Percentiles rank a stretch among this genome's conserved stretches.
Conservation (phyloP, 345 rosid species). For the Boechera retrofracta region DNA sequence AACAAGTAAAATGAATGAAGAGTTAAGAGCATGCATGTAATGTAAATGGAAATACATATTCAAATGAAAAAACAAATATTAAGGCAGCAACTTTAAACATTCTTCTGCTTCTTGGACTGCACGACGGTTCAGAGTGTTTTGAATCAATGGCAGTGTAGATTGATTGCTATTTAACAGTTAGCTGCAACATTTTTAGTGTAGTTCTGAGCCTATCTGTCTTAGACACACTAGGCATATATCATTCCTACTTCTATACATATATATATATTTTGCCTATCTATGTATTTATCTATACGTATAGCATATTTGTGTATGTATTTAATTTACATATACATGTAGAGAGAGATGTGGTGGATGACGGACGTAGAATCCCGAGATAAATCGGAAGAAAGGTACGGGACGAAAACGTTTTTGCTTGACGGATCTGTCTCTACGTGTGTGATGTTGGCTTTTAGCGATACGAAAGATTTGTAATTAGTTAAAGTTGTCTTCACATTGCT, state of each 20-base stretch:
- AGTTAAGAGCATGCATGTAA: constrained; percentile 24
- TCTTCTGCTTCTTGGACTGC: constrained; percentile 43
- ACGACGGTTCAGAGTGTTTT: constrained; percentile 39
- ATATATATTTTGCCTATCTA: neutral
- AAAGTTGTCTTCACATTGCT: constrained; percentile 39
- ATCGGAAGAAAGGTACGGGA: constrained; percentile 47
- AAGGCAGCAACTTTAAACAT: constrained; percentile 45
- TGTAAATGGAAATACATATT: neutral
- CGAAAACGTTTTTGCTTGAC: constrained; percentile 43
- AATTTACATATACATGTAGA: neutral
- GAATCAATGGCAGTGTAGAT: constrained; percentile 43
- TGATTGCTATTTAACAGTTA: constrained; percentile 40
- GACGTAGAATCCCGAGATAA: constrained; percentile 50
- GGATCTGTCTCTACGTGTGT: constrained; percentile 41
- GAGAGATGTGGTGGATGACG: constrained; percentile 30
- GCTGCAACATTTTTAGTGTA: constrained; percentile 49
- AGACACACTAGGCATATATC: constrained; percentile 39
- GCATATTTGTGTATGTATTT: constrained; percentile 6
- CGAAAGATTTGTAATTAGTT: constrained; percentile 38
- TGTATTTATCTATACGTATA: constrained; percentile 19
- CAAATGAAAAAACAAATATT: constrained; percentile 22
- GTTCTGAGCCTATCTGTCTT: constrained; percentile 45
- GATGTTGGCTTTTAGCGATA: constrained; percentile 40
- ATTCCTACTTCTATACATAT: constrained; percentile 36
- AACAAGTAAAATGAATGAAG: neutral